A percentile compares a stretch with the other conserved stretches of the same genome.
Conservation (phyloP, 106 monocot species). For the Gastrodia elata region DNA sequence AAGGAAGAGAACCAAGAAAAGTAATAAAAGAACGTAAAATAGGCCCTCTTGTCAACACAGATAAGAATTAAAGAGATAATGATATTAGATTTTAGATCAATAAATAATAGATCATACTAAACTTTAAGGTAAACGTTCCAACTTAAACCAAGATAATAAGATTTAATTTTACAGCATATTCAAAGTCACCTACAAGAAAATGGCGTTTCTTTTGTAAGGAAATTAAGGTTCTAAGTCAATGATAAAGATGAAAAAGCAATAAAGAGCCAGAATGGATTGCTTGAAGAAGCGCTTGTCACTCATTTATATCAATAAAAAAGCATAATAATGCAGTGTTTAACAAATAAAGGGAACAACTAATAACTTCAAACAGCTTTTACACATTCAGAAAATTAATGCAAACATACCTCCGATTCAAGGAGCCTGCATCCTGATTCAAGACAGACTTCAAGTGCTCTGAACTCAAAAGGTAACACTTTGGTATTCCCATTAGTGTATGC, state of each 20-base stretch:
- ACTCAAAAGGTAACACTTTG: slow-evolving; percentile 27
- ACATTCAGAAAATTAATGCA: background rate
- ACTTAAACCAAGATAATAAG: background rate
- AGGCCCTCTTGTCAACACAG: no score
- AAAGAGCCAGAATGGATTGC: background rate
- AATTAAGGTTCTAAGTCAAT: background rate
- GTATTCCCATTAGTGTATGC: slow-evolving; percentile 8
- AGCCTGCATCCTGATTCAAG: slow-evolving; percentile 28
- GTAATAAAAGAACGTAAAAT: no score
- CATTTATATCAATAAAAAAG: background rate
- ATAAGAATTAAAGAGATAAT: background rate
- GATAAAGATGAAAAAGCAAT: background rate
- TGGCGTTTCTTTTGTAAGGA: background rate
- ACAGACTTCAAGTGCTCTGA: slow-evolving; percentile 27
- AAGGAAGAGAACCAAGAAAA: no score
- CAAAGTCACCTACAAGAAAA: background rate
- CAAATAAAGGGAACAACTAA: background rate
- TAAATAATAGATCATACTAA: background rate
- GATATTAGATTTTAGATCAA: background rate
- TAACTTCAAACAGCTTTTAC: background rate
- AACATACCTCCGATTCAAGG: slow-evolving; percentile 25
- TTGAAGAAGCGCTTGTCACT: background rate
- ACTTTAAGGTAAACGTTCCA: background rate
- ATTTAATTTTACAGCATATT: background rate
- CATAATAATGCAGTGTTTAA: background rate